These are phyloP conservation scores for Plectosphaerella cucumerina DNA, from an alignment of 2,329 filamentous ascomycete genomes.

Conservation along the genomic window DNA sequence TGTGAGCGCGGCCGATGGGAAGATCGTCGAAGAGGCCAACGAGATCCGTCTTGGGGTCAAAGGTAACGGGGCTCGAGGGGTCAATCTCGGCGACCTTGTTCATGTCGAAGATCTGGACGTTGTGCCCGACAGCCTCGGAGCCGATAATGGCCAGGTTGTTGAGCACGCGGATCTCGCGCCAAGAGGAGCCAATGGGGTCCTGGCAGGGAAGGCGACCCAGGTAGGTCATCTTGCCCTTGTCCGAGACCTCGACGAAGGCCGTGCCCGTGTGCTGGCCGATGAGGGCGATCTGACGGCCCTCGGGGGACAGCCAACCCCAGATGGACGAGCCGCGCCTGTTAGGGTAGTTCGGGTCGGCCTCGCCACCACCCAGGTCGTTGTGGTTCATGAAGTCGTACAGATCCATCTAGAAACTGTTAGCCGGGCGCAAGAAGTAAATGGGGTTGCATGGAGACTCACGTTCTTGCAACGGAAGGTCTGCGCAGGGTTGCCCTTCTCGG, in stretches of 20 bases:
- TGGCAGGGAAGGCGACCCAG: slow-evolving; percentile 41
- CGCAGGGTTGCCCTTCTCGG: slow-evolving; percentile 11
- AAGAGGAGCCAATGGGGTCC: slow-evolving; percentile 22
- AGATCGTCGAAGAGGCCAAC: slow-evolving; percentile 28
- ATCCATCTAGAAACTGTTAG: slow-evolving; percentile 17
- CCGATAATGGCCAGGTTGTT: slow-evolving; percentile 31
- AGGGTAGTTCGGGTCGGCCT: slow-evolving; percentile 10
- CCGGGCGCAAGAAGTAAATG: neutral
- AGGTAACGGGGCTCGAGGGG: slow-evolving; percentile 5
- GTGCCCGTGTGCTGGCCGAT: slow-evolving; percentile 44
- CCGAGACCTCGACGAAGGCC: slow-evolving; percentile 42
- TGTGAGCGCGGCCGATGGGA: slow-evolving; percentile 41
- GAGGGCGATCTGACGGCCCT: slow-evolving; percentile 43
- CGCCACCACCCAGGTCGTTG: slow-evolving; percentile 18
- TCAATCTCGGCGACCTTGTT: slow-evolving; percentile 34
- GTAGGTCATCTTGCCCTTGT: slow-evolving; percentile 39
- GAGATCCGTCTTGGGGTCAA: slow-evolving; percentile 22
- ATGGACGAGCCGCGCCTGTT: slow-evolving; percentile 7
- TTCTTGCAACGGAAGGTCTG: slow-evolving; percentile 18
- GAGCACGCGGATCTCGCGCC: slow-evolving; percentile 37
- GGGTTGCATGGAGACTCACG: slow-evolving; percentile 9
- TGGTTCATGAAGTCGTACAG: slow-evolving; percentile 8
- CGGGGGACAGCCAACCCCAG: slow-evolving; percentile 7
- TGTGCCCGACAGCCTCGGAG: slow-evolving; percentile 41
- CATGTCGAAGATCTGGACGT: slow-evolving; percentile 61